Base-by-base conservation (phyloP, 2,329 filamentous ascomycete genomes). In the Thermothelomyces thermophilus region DNA sequence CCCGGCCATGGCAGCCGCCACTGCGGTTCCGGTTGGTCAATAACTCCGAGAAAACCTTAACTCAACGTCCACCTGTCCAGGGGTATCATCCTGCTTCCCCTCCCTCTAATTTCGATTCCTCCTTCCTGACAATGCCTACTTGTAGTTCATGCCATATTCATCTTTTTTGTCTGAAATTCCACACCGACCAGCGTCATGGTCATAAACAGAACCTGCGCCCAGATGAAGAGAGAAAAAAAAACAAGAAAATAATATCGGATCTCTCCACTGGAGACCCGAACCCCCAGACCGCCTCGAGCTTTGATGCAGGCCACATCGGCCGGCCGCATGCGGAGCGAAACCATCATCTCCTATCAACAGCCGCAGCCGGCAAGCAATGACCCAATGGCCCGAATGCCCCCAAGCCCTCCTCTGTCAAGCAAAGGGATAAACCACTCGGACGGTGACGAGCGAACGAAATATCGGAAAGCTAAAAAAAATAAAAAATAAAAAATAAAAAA, bases 41-140 rank as follows among this genome's bases (percentile, higher is more conserved):
- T 46, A 37, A 13, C 28, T 41, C 42, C 46, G 41, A 50, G 40
- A 33, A 33, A 54, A 53, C 30, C 41, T 47, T 54, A 54, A 54
- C 24, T 51, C 45, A 46, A 54, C 52, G 52, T 48, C 46, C 24
- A 6, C 39, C 39, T 33, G 9, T 34, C 22, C 35, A 41, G 37
- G 41, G 41, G 45, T 35, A 35, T 41, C 22, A 30, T 41, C 39
- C n/a, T 24, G 7, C 22, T 16, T n/a, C 14, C 19, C 44, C 5
- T 13, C 19, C 9, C 7, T 39, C 33, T 41, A 33, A 9, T 22
- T 34, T n/a, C 30, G 17, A 36, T n/a, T 13, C 14, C 22, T 17
- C 34, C 24, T n/a, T 1, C 28, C 14, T n/a, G n/a, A 30, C 22
- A 5, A 16, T 17, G 37, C 24, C 5, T 22, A 28, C n/a, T 41